Evolutionary conservation across 352 stramenopile species (phyloP).

Genomic region (Phytophthora aleatoria): DNA sequence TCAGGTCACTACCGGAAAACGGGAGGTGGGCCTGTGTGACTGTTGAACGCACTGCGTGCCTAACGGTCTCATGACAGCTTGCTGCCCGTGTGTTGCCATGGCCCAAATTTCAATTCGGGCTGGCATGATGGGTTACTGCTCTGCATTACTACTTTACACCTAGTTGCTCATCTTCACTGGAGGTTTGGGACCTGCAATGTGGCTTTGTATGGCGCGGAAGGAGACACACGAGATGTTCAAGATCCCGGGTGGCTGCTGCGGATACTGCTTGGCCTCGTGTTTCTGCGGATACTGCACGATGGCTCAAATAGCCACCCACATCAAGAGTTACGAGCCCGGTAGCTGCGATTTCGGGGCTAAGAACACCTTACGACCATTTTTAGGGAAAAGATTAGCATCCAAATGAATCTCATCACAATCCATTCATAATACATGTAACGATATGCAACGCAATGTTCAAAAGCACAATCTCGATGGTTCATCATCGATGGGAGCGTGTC

Average conservation of each 20-base stretch:
- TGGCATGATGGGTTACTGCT: slow-evolving; percentile 9
- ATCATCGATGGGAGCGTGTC: too few relatives aligned
- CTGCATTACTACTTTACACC: slow-evolving; percentile 6
- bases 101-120: slow-evolving; percentile 8
- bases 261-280: slow-evolving; percentile 21
- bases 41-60: slow-evolving; percentile 40
- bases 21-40: slow-evolving; percentile 17
- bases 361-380: slow-evolving; percentile 26
- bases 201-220: slow-evolving; percentile 13
- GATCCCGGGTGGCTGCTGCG: slow-evolving; percentile 19
- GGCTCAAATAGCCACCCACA: slow-evolving; percentile 51
- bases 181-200: slow-evolving; percentile 6
- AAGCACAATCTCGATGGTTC: too few relatives aligned
- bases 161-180: neutral
- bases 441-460: too few relatives aligned
- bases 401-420: too few relatives aligned
- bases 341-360: slow-evolving; percentile 37
- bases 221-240: slow-evolving; percentile 18
- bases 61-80: slow-evolving; percentile 44
- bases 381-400: neutral
- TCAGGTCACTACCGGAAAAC: neutral
- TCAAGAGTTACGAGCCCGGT: slow-evolving; percentile 53
- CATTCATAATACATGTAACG: neutral
- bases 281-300: slow-evolving; percentile 38
- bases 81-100: slow-evolving; percentile 40